Evolutionary conservation across 169 alveolate genomes (phyloP).

Genomic region (Amoebophrya sp.): DNA sequence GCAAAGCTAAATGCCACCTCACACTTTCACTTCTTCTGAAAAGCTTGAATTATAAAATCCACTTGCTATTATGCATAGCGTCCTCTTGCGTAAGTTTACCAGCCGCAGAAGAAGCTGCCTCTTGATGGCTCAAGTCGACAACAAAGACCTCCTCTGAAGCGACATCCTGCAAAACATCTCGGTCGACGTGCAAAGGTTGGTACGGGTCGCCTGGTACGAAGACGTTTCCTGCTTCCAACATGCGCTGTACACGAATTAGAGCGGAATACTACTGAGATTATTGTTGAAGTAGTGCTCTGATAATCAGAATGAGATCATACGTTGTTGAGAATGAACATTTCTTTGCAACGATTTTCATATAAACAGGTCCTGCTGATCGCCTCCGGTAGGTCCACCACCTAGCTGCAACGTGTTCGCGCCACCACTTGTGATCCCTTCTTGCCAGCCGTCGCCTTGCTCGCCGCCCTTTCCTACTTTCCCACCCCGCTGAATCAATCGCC

Average conservation of each 20-base stretch:
- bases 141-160: not conserved
- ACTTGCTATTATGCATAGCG: too few species aligned
- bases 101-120: too few species aligned
- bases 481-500: not conserved
- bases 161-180: not conserved
- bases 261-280: too few species aligned
- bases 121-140: not conserved
- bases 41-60: too few species aligned
- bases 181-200: not conserved
- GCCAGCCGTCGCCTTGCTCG: constrained; percentile 12
- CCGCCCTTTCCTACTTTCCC: not conserved
- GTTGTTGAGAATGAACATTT: too few species aligned
- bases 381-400: not conserved
- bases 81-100: too few species aligned
- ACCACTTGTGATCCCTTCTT: not conserved
- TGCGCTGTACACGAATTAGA: not conserved
- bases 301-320: too few species aligned
- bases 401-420: not conserved
- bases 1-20: too few species aligned
- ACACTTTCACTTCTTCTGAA: too few species aligned
- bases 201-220: not conserved
- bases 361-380: too few species aligned
- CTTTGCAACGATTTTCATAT: too few species aligned
- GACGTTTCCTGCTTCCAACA: not conserved
- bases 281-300: too few species aligned